These are phyloP conservation scores for rapeseed (Brassica napus) DNA, from an alignment of 345 rosid genomes.

Conservation along the genomic window Da-Ae NC_063436.1:5931501-5932000, in stretches of 20 bases:
- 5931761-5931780: background rate
- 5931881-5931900: constrained; percentile 33
- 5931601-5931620: background rate
- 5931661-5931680: background rate
- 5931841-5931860: background rate
- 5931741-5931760: background rate
- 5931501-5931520: background rate
- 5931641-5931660: background rate
- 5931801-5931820: too few relatives aligned
- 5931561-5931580: background rate
- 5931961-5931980: too few relatives aligned
- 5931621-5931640: background rate
- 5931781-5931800: background rate
- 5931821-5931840: background rate
- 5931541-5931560: background rate
- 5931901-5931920: constrained; percentile 31
- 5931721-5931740: background rate
- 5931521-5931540: background rate
- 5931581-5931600: background rate
- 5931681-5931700: background rate
- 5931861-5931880: constrained; percentile 6
- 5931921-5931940: constrained; percentile 44
- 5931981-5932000: too few relatives aligned
- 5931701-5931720: background rate
- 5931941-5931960: constrained; percentile 59